A percentile compares a stretch with the other conserved stretches of the same genome.
These are phyloP conservation scores for Colletotrichum lentis DNA, from an alignment of 2,329 filamentous ascomycete genomes.

Conservation along the genomic window DNA sequence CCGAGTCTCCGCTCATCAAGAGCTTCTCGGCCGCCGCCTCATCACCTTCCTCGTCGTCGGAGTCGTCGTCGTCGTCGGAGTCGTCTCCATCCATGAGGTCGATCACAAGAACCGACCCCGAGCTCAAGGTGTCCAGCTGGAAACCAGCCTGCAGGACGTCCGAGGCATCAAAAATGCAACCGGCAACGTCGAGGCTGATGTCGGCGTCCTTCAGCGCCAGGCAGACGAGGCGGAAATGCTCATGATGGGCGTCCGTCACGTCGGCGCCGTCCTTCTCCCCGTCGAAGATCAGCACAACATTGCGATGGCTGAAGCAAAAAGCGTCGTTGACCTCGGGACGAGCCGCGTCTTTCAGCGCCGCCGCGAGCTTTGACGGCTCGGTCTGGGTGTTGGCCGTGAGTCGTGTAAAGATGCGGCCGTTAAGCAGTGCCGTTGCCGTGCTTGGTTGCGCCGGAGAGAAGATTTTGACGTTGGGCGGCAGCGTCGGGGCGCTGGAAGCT, in stretches of 20 bases:
- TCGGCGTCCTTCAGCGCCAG: slow-evolving; percentile 40
- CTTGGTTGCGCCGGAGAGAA: slow-evolving; percentile 36
- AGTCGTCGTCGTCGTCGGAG: slow-evolving; percentile 36
- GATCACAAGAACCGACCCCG: slow-evolving; percentile 39
- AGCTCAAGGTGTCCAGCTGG: slow-evolving; percentile 40
- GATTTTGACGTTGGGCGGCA: slow-evolving; percentile 40
- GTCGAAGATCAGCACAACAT: slow-evolving; percentile 39
- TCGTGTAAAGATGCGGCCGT: slow-evolving; percentile 38
- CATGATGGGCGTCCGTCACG: slow-evolving; percentile 38
- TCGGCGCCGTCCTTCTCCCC: slow-evolving; percentile 27
- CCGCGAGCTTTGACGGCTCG: slow-evolving; percentile 29
- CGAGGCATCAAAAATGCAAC: slow-evolving; percentile 39
- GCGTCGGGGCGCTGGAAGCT: slow-evolving; percentile 1
- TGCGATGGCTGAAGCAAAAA: slow-evolving; percentile 38
- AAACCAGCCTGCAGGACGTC: slow-evolving; percentile 39
- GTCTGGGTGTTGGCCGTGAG: slow-evolving; percentile 38
- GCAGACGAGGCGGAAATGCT: slow-evolving; percentile 41
- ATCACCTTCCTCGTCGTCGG: slow-evolving; percentile 37
- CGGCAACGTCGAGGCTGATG: slow-evolving; percentile 40
- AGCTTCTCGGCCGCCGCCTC: slow-evolving; percentile 26
- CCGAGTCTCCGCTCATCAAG: slow-evolving; percentile 29
- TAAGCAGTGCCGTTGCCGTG: slow-evolving; percentile 33
- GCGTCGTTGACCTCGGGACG: slow-evolving; percentile 21
- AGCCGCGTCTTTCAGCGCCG: slow-evolving; percentile 19
- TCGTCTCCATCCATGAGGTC: slow-evolving; percentile 40